Evolutionary conservation across 331 rosid genomes (phyloP).

Genomic region (Rosa hybrid): DNA sequence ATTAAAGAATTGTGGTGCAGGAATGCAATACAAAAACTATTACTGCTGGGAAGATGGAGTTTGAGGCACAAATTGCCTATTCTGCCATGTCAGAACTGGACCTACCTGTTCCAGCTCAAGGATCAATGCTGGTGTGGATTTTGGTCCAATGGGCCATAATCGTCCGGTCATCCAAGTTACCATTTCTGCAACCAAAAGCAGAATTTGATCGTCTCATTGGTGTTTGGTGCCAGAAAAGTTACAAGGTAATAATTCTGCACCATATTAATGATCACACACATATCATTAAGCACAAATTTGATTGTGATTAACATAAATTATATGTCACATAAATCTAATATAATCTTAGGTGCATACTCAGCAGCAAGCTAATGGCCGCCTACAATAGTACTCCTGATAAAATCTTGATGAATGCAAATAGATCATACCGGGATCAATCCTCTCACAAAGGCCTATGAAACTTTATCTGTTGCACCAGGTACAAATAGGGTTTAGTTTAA

Average conservation of each 20-base stretch:
- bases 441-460: slow-evolving; percentile 8
- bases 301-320: not conserved
- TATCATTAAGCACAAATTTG: not conserved
- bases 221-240: slow-evolving; percentile 27
- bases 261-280: not conserved
- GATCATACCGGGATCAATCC: slow-evolving; percentile 2
- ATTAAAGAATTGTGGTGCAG: too few species aligned
- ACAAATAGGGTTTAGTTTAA: not conserved
- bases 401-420: slow-evolving; percentile 34
- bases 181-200: slow-evolving; percentile 27
- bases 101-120: too few species aligned
- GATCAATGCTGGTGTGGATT: slow-evolving; percentile 21
- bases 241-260: slow-evolving; percentile 17
- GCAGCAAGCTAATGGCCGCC: not conserved
- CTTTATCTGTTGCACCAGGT: slow-evolving; percentile 26
- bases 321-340: not conserved
- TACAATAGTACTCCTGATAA: slow-evolving; percentile 21
- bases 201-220: slow-evolving; percentile 34
- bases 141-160: slow-evolving; percentile 7
- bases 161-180: slow-evolving; percentile 11
- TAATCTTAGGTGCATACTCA: slow-evolving; percentile 21
- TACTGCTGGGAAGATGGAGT: too few species aligned
- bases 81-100: too few species aligned
- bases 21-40: too few species aligned
- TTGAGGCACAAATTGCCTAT: too few species aligned